These are phyloP conservation scores for Strobilomyces echinocephalus DNA, from an alignment of 768 basidiomycete species.

Conservation along the genomic window DNA sequence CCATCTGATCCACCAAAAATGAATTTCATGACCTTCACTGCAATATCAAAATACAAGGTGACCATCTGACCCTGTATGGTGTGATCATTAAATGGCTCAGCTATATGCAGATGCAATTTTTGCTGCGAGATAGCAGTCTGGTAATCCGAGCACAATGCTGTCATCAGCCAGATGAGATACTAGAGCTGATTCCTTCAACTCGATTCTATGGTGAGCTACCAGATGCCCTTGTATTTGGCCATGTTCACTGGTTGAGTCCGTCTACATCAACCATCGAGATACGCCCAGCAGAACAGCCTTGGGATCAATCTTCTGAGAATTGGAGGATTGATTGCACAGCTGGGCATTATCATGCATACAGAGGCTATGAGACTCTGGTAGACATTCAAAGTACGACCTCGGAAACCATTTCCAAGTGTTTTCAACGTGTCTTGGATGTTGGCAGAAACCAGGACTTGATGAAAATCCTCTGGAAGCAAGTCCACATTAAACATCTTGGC, in stretches of 20 bases:
- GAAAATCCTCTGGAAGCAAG: too few species aligned
- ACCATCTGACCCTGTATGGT: neutral
- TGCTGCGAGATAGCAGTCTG: neutral
- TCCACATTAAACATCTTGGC: too few species aligned
- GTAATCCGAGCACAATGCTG: slow-evolving; percentile 5
- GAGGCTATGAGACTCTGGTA: slow-evolving; percentile 9
- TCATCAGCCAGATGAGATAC: neutral
- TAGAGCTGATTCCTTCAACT: slow-evolving; percentile 24
- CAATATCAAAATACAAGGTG: slow-evolving; percentile 1
- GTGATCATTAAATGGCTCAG: neutral
- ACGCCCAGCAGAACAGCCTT: slow-evolving; percentile 10
- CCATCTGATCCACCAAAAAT: neutral
- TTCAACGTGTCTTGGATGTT: neutral
- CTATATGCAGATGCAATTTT: slow-evolving; percentile 14
- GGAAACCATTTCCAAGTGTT: neutral
- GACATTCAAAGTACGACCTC: slow-evolving; percentile 4
- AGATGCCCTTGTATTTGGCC: neutral
- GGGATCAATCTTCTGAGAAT: slow-evolving; percentile 17
- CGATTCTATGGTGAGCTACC: too few species aligned
- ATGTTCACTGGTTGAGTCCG: slow-evolving; percentile 25
- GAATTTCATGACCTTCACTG: neutral
- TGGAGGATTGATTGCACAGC: slow-evolving; percentile 16
- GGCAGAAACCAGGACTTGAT: too few species aligned
- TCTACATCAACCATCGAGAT: slow-evolving; percentile 18
- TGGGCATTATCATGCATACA: neutral